Percentiles rank a stretch among this genome's conserved stretches.
phyloP scores from a whole-genome alignment of 495 filamentous ascomycete genomes.

The Letharia columbiana region DNA sequence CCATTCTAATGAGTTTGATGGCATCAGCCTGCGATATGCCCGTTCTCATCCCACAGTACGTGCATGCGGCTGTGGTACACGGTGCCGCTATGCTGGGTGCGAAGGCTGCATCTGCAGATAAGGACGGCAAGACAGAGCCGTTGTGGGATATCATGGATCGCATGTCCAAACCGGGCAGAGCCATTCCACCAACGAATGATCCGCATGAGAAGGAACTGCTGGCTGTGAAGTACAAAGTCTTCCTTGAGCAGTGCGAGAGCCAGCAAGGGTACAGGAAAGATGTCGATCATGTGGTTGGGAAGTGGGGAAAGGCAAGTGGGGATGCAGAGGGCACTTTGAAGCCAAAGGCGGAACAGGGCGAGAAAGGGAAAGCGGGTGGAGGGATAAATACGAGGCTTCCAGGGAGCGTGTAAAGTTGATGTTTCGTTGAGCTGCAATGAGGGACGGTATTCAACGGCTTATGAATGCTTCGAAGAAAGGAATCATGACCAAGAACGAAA shows the following conservation, averaged over 20 bases:
- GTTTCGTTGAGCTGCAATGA: not conserved
- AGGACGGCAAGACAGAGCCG: conserved; percentile 69
- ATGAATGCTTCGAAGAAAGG: not conserved
- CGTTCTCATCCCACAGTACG: conserved; percentile 82
- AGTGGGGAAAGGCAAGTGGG: conserved; percentile 29
- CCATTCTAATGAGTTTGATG: conserved; percentile 80
- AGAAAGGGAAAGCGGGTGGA: conserved; percentile 16
- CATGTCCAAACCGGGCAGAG: conserved; percentile 88
- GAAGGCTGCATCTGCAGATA: conserved; percentile 75
- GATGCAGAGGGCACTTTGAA: conserved; percentile 11
- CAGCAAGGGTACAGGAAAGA: conserved; percentile 53
- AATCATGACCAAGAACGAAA: not conserved
- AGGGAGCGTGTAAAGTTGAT: conserved; percentile 4
- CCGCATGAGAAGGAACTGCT: conserved; percentile 68
- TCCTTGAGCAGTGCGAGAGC: conserved; percentile 56
- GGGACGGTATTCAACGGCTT: not conserved
- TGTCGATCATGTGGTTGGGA: conserved; percentile 51
- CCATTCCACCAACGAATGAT: conserved; percentile 63
- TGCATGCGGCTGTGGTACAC: conserved; percentile 92
- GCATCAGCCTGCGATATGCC: conserved; percentile 86
- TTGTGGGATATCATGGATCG: conserved; percentile 96
- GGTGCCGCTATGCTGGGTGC: conserved; percentile 95
- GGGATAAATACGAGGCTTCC: conserved; percentile 14
- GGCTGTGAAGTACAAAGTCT: conserved; percentile 69
- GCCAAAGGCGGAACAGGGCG: conserved; percentile 17